Percentiles rank a stretch among this genome's conserved stretches.
Evolutionary conservation across 2,329 filamentous ascomycete species (phyloP).

Genomic region (Fonsecaea monophora): DNA sequence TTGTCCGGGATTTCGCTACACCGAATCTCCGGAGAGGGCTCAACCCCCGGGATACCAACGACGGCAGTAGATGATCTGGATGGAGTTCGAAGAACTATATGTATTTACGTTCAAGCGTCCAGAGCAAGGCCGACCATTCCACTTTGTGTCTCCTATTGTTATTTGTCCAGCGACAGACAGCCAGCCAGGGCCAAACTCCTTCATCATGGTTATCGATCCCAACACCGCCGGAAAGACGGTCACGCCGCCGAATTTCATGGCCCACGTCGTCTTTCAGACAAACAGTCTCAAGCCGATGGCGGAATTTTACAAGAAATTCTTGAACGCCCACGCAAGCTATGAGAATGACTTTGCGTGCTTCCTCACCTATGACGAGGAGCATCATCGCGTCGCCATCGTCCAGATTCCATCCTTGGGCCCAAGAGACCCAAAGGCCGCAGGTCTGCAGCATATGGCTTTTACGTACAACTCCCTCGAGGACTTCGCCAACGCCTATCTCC

Average conservation of each 20-base stretch:
- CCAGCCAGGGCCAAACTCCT: background rate
- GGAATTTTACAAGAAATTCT: conserved; percentile 15
- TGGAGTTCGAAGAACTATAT: conserved; percentile 1
- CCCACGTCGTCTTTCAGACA: conserved; percentile 30
- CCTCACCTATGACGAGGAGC: conserved; percentile 20
- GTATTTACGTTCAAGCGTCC: background rate
- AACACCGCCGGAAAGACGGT: too few relatives aligned
- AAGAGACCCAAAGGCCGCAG: background rate
- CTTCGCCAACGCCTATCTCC: conserved; percentile 48
- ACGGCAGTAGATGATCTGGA: background rate
- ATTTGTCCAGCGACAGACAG: background rate
- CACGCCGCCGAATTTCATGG: conserved; percentile 12
- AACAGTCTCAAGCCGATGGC: conserved; percentile 19
- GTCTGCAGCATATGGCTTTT: conserved; percentile 18
- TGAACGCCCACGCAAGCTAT: conserved; percentile 11
- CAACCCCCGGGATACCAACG: background rate
- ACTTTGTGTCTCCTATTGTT: background rate
- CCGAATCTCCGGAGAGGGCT: background rate
- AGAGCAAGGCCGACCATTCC: background rate
- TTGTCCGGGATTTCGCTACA: background rate
- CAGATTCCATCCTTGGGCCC: conserved; percentile 37
- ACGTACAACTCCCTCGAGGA: background rate
- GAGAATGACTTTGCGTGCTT: conserved; percentile 13
- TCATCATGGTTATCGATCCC: conserved; percentile 7
- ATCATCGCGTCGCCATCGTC: conserved; percentile 54